Evolutionary conservation across 208 protist species (phyloP), one percentile per base, ranked within the genome.

Genomic region (Vickermania ingenoplastis): DNA sequence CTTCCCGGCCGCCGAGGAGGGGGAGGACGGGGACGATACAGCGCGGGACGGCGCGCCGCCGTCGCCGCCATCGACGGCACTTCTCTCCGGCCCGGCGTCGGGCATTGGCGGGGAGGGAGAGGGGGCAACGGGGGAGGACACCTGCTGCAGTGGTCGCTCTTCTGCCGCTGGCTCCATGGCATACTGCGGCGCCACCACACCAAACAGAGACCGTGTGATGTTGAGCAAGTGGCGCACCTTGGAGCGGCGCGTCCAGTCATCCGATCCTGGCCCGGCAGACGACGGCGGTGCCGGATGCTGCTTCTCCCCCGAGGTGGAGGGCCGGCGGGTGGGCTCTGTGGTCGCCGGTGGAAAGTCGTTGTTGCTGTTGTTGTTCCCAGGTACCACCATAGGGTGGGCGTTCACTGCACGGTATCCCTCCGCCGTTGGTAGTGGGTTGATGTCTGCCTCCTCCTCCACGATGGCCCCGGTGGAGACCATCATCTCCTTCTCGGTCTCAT

Each of bases 401-500:
- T 17, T 45, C 11, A n/a, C 36, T n/a, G n/a, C n/a, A n/a, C n/a
- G n/a, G n/a, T n/a, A n/a, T n/a, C n/a, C n/a, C n/a, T n/a, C n/a
- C n/a, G n/a, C n/a, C n/a, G n/a, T n/a, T n/a, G n/a, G n/a, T n/a
- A n/a, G n/a, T n/a, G 36, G 36, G 36, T 17, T 45, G 36, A 17
- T 17, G 36, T 7, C 7, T 7, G 36, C 36, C 11, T 45, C 36
- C 36, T 45, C 36, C 11, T 7, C 36, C 11, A 17, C 36, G 17
- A 45, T 45, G 36, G 36, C 36, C 7, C 36, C 36, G 11, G 36
- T 45, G 7, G 7, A 17, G 36, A 45, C 36, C 36, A 45, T 45
- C 11, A 45, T 45, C 11, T 45, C 36, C 7, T 17, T 7, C 36
- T 45, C 36, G 11, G 36, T 45, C 28, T 73, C 61, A 59, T 73